These are phyloP conservation scores for Priceomyces castillae DNA, from an alignment of 805 yeast species.

Conservation along the genomic window DNA sequence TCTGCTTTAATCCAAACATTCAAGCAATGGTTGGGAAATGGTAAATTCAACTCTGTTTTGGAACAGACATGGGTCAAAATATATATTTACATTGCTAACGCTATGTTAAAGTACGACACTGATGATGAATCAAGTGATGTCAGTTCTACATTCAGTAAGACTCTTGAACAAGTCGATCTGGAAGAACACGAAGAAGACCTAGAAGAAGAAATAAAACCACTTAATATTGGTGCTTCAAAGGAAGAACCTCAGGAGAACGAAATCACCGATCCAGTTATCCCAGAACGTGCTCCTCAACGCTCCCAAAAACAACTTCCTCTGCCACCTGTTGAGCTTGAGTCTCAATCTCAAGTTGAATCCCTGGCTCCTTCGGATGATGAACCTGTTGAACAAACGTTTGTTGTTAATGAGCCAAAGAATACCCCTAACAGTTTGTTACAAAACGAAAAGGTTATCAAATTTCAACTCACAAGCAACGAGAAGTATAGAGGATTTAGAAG, in stretches of 20 bases:
- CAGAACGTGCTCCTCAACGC: neutral
- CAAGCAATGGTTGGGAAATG: constrained; percentile 32
- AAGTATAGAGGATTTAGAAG: constrained; percentile 45
- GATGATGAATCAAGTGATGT: constrained; percentile 22
- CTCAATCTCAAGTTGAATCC: neutral
- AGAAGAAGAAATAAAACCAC: constrained; percentile 24
- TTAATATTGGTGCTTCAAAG: constrained; percentile 15
- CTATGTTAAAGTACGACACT: constrained; percentile 24
- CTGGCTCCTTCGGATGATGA: neutral
- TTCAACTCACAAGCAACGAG: constrained; percentile 28
- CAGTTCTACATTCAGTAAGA: constrained; percentile 20
- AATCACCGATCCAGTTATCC: neutral
- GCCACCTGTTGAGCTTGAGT: too few species aligned
- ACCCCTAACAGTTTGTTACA: neutral
- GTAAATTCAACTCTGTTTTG: constrained; percentile 26
- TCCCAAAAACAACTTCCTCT: too few species aligned
- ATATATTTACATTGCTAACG: constrained; percentile 39
- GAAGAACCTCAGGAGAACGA: neutral
- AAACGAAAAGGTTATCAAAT: constrained; percentile 16
- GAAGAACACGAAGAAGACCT: constrained; percentile 8
- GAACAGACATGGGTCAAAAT: constrained; percentile 41
- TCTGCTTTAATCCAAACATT: constrained; percentile 35
- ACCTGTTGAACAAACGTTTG: constrained; percentile 1
- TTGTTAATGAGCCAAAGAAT: constrained; percentile 2
- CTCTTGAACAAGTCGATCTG: constrained; percentile 8